phyloP scores from a whole-genome alignment of 1,139 yeast genomes.

The Sugiyamaella neomexicana region DNA sequence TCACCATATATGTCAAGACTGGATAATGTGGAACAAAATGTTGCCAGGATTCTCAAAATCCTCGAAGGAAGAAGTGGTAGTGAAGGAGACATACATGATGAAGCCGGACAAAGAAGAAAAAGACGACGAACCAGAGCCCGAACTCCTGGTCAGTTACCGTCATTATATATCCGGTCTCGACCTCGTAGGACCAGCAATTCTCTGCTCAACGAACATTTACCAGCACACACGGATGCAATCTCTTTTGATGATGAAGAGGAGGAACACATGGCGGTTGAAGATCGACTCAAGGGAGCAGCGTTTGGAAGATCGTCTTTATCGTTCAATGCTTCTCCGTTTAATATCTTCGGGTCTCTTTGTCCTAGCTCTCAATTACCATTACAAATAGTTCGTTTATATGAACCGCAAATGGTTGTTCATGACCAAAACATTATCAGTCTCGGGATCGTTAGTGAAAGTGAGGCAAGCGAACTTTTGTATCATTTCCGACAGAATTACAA shows the following conservation, averaged over 20 bases:
- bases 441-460: conserved; percentile 52
- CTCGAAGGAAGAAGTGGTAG: conserved; percentile 15
- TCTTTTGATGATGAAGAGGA: neutral
- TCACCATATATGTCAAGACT: conserved; percentile 19
- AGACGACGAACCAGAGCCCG: neutral
- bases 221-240: neutral
- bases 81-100: neutral
- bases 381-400: conserved; percentile 48
- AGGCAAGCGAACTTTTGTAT: conserved; percentile 53
- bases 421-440: conserved; percentile 50
- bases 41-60: conserved; percentile 32
- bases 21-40: conserved; percentile 29
- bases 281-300: conserved; percentile 28
- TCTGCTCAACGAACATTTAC: conserved; percentile 1
- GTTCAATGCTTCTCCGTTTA: conserved; percentile 52
- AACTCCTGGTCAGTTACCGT: conserved; percentile 1
- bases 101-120: neutral
- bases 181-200: conserved; percentile 4
- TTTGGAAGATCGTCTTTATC: conserved; percentile 49
- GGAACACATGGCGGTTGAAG: conserved; percentile 9
- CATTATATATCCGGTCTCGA: conserved; percentile 1
- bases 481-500: conserved; percentile 69
- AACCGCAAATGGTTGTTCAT: conserved; percentile 38
- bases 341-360: conserved; percentile 46
- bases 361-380: conserved; percentile 43